Conservation (phyloP, 2,329 filamentous ascomycete species). For the Diaporthe caulivora region DNA sequence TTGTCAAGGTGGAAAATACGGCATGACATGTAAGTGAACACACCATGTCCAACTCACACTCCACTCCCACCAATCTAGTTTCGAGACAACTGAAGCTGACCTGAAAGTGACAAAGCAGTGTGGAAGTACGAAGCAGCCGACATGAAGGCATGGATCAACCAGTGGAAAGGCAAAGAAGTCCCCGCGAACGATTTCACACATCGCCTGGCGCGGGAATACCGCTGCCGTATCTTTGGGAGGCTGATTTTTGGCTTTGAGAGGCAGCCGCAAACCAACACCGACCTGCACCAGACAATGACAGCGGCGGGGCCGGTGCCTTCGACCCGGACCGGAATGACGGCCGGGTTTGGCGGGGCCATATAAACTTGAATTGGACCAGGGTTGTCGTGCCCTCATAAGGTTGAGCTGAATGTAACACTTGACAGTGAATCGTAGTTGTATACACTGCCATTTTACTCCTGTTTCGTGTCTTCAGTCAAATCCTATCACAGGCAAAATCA, state of each 20-base stretch:
- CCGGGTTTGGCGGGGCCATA: not conserved
- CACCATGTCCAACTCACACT: too few species aligned
- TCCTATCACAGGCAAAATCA: too few species aligned
- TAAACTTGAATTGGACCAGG: too few species aligned
- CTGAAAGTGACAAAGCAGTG: not conserved
- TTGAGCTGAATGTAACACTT: too few species aligned
- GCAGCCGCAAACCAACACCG: not conserved
- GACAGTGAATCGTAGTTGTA: too few species aligned
- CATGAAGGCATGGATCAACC: not conserved
- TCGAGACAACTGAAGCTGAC: not conserved
- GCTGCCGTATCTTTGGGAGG: not conserved
- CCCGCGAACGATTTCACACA: not conserved
- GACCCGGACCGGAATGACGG: not conserved
- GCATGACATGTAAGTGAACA: not conserved
- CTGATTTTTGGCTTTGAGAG: not conserved
- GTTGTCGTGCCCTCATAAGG: too few species aligned
- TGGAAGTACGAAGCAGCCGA: not conserved
- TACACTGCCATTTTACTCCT: too few species aligned
- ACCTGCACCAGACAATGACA: not conserved
- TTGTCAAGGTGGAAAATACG: not conserved
- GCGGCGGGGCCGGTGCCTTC: not conserved
- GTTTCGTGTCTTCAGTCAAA: too few species aligned
- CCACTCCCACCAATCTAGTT: too few species aligned
- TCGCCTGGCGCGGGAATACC: not conserved
- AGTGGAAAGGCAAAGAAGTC: not conserved